Evolutionary conservation across 805 yeast genomes (phyloP), one percentile per base, ranked within the genome.

Genomic region (Nakazawaea sp.): DNA sequence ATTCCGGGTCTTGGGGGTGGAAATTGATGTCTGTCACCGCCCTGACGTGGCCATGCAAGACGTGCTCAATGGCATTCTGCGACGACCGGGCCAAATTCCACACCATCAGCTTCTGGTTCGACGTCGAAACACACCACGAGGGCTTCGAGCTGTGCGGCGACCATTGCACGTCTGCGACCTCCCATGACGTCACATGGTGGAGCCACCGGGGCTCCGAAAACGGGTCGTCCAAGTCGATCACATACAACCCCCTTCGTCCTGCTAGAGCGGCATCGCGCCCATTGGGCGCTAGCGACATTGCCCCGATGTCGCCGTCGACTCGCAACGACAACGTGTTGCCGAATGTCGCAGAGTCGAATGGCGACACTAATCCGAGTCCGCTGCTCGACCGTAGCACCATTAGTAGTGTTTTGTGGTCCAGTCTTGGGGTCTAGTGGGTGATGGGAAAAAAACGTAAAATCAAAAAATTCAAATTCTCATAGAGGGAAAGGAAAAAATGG

Each of bases 131-230:
- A 30, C 92, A 86, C 95, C 97, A 89, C 5, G 81, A 68, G 1
- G 95, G 90, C 46, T 84, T 85, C 2, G 79, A 70, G 5, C 72
- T 66, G 53, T 92, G 97, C 0, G 97, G 96, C 2, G 94, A 85
- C 97, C 98, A 92, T 57, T 92, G 97, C 2, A 90, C 97, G 55
- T 90, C 97, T 0, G 98, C 96, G 3, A 92, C 98, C 56, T 92
- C 97, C 97, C 97, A 92, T 0, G 95, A 78, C 0, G 97, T 90
- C 25, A 78, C 69, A 52, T 92, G 96, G 38, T 80, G 94, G 12
- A 92, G 70, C 89, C 94, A 87, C 41, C 98, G 66, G 0, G 98
- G 98, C 1, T 95, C 88, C 0, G 90, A 76, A 58, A 86, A 90
- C 1, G 97, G 98, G 55, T 92, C 96, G 51, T 90, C 96, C 29